Evolutionary conservation across 1,139 yeast species (phyloP), one percentile per base, ranked within the genome.

Genomic region (Yamadazyma membranifaciens): DNA sequence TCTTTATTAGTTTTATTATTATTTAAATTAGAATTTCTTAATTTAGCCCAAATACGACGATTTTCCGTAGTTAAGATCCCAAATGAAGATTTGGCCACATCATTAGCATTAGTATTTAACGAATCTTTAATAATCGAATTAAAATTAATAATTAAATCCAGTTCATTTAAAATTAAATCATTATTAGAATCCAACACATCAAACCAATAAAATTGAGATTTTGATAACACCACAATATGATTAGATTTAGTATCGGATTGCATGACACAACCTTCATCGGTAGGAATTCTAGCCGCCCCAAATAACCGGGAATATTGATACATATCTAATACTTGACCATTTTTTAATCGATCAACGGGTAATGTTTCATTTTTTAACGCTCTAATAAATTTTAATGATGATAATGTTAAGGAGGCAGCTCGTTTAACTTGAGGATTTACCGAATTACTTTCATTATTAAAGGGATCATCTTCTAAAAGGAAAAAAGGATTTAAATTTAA

Each of bases 171-270:
- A 40, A 86, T 73, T 48, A 88, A 68, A 54, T 85, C 83, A 57
- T 85, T 79, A 46, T 81, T 68, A 40, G 73, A 73, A 60, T 87
- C 95, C 55, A 88, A 69, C 2, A 88, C 96, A 59, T 88, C 95
- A 60, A 88, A 88, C 96, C 96, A 88, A 64, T 88, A 88, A 62
- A 87, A 85, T 61, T 88, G 96, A 4, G 95, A 86, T 55, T 85
- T 83, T 49, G 89, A 82, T 59, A 87, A 67, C n/a, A 88, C 91
- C 25, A 87, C 85, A 41, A 88, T 80, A 59, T 88, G 96, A 54
- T 81, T 84, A 2, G 94, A 81, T 11, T 80, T 69, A 13, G 74
- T 60, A 59, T 87, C 95, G 4, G 87, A 76, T 62, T 87, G 95
- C 84, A 88, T 82, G 45, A 86, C 78, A 62, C 96, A 88, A 3